Conservation (phyloP, 2,329 filamentous ascomycete genomes). For the Zymoseptoria brevis region DNA sequence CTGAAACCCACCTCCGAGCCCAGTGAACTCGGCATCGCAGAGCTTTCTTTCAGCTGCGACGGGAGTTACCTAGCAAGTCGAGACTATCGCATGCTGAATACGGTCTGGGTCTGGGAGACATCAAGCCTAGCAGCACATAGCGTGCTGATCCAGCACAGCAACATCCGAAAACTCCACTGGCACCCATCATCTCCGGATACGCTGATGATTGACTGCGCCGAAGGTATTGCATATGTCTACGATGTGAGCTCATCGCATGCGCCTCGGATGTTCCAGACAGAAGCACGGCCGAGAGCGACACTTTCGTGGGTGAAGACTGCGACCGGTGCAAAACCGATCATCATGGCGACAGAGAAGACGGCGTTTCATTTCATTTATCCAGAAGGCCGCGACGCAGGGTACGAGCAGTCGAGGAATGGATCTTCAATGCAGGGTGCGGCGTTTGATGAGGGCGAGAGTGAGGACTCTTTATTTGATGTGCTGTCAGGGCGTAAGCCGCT, state of each 20-base stretch:
- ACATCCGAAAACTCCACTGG: constrained; percentile 38
- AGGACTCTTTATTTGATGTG: constrained; percentile 43
- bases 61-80: constrained; percentile 26
- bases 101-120: constrained; percentile 43
- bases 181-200: constrained; percentile 31
- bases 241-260: constrained; percentile 18
- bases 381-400: constrained; percentile 23
- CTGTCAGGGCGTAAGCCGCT: constrained; percentile 40
- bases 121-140: constrained; percentile 30
- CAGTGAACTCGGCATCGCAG: constrained; percentile 25
- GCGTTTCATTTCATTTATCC: constrained; percentile 37
- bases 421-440: not conserved
- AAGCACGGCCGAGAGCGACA: constrained; percentile 4
- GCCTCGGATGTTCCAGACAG: constrained; percentile 15
- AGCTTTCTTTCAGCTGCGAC: constrained; percentile 22
- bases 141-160: constrained; percentile 39
- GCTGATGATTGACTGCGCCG: constrained; percentile 37
- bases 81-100: constrained; percentile 30
- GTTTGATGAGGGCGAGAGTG: constrained; percentile 32
- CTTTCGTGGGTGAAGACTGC: constrained; percentile 18
- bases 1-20: constrained; percentile 26
- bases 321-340: constrained; percentile 22
- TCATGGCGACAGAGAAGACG: constrained; percentile 31
- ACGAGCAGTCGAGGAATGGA: not conserved
- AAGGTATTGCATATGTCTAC: constrained; percentile 35